Base-by-base conservation (phyloP, 306 rosid genomes). In the Quercus bicolor region DNA sequence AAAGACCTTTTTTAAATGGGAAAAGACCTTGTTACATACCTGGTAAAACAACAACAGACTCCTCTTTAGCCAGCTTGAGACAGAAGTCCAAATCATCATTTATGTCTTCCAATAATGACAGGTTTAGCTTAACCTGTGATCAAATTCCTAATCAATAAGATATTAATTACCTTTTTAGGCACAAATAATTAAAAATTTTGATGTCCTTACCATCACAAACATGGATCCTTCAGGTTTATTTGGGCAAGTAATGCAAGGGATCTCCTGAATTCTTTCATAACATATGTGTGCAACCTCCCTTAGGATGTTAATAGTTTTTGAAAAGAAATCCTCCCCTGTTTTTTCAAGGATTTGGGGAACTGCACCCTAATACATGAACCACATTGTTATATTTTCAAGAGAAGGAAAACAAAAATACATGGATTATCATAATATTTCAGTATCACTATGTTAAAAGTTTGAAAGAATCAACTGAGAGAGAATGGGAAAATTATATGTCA, bases 201-300 rank as follows among this genome's bases (percentile, higher is more conserved):
- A 20, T 40, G 11, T 3, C 18, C 68, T 28, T 77, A 89, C 93
- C 89, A 85, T 71, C 48, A 84, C 43, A 79, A 75, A 80, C 86
- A 89, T 85, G 56, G 93, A 23, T 59, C 93, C 93, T 66, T 87
- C 86, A 29, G 86, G 86, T 82, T 87, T 89, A 80, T 70, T 51
- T 56, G 88, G 89, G 79, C 89, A 87, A 64, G 83, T 74, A 11
- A 87, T 66, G 76, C 84, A 81, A 24, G 88, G 82, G 60, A 85
- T 85, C 57, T 87, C 89, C 34, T 72, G 81, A 7, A 89, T 78
- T 72, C 37, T 84, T 1, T 72, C 68, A 26, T 60, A 88, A 45
- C 82, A 85, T 24, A 53, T 61, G 12, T 68, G 40, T 20, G 88
- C 86, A 71, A 72, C 45, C 43, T 31, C 76, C 73, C 90, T 72